These are phyloP conservation scores for Wickerhamomyces bovis DNA, from an alignment of 805 yeast genomes.

Conservation along the genomic window DNA sequence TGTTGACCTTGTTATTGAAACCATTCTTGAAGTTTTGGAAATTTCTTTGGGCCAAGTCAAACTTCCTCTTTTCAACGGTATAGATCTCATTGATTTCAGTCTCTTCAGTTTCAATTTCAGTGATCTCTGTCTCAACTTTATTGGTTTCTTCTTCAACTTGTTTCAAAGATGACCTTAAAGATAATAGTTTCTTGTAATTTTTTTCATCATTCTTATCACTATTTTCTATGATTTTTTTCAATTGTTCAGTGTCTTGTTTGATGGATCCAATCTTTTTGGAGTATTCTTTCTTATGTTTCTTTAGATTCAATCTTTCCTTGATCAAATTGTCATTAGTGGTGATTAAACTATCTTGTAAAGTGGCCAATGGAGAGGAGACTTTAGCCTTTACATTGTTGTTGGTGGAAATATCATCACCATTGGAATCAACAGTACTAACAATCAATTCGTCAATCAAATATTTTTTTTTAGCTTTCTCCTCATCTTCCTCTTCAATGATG, in stretches of 20 bases:
- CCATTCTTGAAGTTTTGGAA: conserved; percentile 27
- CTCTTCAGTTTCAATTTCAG: conserved; percentile 20
- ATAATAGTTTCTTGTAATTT: conserved; percentile 23
- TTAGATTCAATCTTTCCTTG: conserved; percentile 51
- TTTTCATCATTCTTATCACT: conserved; percentile 53
- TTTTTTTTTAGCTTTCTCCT: conserved; percentile 24
- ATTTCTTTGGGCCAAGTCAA: conserved; percentile 29
- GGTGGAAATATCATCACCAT: conserved; percentile 19
- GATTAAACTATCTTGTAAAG: conserved; percentile 57
- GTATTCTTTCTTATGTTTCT: conserved; percentile 52
- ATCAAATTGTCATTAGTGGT: conserved; percentile 56
- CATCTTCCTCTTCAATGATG: conserved; percentile 28
- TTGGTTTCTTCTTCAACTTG: conserved; percentile 22
- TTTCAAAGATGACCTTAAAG: conserved; percentile 17
- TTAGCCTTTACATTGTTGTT: conserved; percentile 28
- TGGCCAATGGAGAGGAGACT: conserved; percentile 51
- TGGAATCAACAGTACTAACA: conserved; percentile 29
- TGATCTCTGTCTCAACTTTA: conserved; percentile 13
- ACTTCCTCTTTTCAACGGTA: conserved; percentile 31
- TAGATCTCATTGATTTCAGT: conserved; percentile 34
- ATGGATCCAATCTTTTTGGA: conserved; percentile 45
- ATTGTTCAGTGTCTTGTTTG: conserved; percentile 50
- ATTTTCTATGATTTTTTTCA: conserved; percentile 40
- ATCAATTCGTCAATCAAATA: conserved; percentile 33
- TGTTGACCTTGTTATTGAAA: conserved; percentile 21